A percentile compares a stretch with the other conserved stretches of the same genome.
phyloP scores from a whole-genome alignment of 2,329 filamentous ascomycete genomes.

The Sclerotinia nivalis region DNA sequence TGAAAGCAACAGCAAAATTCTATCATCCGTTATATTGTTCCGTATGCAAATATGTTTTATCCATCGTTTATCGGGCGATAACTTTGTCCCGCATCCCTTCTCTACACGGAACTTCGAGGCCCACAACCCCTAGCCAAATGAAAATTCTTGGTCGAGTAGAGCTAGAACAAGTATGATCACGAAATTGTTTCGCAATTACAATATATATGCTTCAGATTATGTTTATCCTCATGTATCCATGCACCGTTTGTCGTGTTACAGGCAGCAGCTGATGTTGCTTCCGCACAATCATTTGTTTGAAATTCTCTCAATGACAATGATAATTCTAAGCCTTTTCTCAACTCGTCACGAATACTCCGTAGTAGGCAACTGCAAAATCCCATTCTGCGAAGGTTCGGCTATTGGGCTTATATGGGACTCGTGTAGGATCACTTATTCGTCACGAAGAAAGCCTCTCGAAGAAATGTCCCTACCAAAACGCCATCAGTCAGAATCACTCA shows the following conservation, averaged over 20 bases:
- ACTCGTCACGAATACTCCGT: background rate
- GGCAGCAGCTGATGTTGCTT: background rate
- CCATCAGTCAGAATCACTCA: background rate
- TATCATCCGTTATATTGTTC: no score
- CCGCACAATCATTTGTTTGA: background rate
- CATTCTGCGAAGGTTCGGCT: background rate
- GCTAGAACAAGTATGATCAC: background rate
- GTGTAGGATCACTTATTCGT: background rate
- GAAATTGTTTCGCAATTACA: no score
- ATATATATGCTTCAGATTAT: background rate
- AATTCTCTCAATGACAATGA: background rate
- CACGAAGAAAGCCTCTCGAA: background rate
- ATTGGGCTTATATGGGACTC: background rate
- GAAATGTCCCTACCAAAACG: background rate
- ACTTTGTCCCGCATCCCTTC: background rate
- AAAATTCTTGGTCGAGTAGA: background rate
- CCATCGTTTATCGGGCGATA: no score
- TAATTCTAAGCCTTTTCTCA: background rate
- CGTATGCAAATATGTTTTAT: no score
- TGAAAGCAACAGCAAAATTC: no score
- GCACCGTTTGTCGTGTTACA: background rate
- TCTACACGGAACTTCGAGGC: background rate
- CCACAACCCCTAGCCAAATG: background rate
- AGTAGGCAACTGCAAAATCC: background rate
- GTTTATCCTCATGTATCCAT: background rate